Conservation (phyloP, 495 filamentous ascomycete genomes). For the Neurospora terricola region DNA sequence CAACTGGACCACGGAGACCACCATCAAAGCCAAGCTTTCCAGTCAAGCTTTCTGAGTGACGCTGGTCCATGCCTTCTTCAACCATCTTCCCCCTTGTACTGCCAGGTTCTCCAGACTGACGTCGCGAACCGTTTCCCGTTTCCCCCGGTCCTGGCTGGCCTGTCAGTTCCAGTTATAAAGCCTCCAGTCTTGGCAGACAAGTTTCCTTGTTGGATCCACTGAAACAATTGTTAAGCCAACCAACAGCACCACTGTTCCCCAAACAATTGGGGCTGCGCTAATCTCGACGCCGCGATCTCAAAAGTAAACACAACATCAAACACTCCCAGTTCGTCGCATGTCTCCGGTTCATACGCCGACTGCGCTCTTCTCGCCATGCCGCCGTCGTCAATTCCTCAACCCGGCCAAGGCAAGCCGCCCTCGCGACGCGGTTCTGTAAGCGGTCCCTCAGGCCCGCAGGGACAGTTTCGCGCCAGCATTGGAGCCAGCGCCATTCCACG, state of each 20-base stretch:
- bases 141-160: neutral
- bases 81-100: neutral
- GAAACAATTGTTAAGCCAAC: neutral
- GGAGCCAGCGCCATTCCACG: conserved; percentile 21
- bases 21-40: neutral
- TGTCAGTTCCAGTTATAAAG: neutral
- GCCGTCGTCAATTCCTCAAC: conserved; percentile 19
- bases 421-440: conserved; percentile 15
- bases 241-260: neutral
- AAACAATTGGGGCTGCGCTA: neutral
- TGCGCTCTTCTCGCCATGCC: conserved; percentile 7
- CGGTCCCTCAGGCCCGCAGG: conserved; percentile 5
- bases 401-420: conserved; percentile 13
- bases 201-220: neutral
- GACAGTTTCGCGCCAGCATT: conserved; percentile 26
- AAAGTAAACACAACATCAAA: neutral
- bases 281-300: neutral
- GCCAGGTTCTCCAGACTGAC: neutral
- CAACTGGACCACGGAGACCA: neutral
- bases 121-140: neutral
- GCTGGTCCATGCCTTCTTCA: neutral
- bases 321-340: neutral
- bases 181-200: neutral
- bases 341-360: neutral
- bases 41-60: neutral